These are phyloP conservation scores for Boehmeria nivea DNA, from an alignment of 306 rosid genomes.

Conservation along the genomic window DNA sequence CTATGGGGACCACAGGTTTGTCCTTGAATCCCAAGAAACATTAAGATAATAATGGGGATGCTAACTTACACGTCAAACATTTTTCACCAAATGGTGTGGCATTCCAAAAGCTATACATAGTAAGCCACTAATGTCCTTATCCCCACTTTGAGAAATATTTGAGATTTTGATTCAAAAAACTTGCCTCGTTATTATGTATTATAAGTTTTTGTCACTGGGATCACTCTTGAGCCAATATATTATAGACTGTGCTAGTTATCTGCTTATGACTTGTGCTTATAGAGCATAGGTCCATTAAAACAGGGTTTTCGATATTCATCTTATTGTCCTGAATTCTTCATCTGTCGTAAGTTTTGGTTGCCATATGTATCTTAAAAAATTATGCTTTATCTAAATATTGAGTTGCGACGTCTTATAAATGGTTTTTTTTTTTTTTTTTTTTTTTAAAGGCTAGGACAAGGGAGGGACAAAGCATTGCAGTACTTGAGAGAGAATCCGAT, in stretches of 20 bases:
- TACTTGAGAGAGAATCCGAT: conserved; percentile 71
- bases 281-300: background rate
- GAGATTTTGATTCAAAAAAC: background rate
- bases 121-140: background rate
- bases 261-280: background rate
- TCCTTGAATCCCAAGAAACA: conserved; percentile 3
- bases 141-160: too few relatives aligned
- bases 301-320: background rate
- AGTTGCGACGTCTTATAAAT: conserved; percentile 13
- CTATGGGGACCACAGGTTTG: conserved; percentile 85
- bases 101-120: too few relatives aligned
- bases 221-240: background rate
- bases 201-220: background rate
- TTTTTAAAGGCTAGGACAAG: conserved; percentile 83
- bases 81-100: too few relatives aligned
- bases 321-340: too few relatives aligned
- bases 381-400: too few relatives aligned
- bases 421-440: conserved; percentile 14
- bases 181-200: background rate
- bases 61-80: too few relatives aligned
- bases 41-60: too few relatives aligned
- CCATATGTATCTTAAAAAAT: too few relatives aligned
- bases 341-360: too few relatives aligned
- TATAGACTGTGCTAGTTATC: too few relatives aligned
- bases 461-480: conserved; percentile 86